These are phyloP conservation scores for Suillus subluteus DNA, from an alignment of 768 basidiomycete genomes.

Conservation along the genomic window DNA sequence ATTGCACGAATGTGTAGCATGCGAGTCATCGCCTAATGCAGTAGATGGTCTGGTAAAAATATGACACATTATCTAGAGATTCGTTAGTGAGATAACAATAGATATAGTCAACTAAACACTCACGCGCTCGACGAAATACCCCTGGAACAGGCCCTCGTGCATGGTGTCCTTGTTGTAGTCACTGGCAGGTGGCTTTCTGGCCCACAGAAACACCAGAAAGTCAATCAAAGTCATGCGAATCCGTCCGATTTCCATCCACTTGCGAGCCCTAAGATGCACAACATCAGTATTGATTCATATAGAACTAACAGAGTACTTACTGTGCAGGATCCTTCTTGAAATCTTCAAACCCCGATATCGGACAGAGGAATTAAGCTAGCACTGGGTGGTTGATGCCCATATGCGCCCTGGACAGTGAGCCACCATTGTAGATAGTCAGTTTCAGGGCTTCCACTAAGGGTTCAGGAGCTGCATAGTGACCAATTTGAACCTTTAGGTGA, in stretches of 20 bases:
- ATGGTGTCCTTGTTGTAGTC: constrained; percentile 1
- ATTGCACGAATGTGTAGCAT: not conserved
- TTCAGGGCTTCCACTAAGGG: not conserved
- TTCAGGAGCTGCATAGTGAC: not conserved
- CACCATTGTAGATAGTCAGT: not conserved
- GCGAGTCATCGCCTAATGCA: not conserved
- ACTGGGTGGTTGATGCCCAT: constrained; percentile 15
- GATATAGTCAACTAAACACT: not conserved
- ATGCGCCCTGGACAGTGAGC: not conserved
- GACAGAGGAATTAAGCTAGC: constrained; percentile 7
- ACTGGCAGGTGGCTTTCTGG: not conserved
- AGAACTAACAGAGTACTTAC: not conserved
- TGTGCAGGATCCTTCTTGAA: not conserved
- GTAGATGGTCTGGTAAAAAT: constrained; percentile 9
- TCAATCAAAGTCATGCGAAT: constrained; percentile 4
- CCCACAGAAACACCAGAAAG: constrained; percentile 15
- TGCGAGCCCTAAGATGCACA: not conserved
- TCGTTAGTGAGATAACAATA: not conserved
- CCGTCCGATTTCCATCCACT: not conserved
- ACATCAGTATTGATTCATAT: not conserved
- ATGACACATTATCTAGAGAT: not conserved
- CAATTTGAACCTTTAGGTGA: not conserved
- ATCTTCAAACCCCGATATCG: not conserved
- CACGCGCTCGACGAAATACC: constrained; percentile 10
- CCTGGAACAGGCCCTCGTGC: constrained; percentile 9